Base-by-base conservation (phyloP, 129 eudicot species). In the Ambrosia artemisiifolia region DNA sequence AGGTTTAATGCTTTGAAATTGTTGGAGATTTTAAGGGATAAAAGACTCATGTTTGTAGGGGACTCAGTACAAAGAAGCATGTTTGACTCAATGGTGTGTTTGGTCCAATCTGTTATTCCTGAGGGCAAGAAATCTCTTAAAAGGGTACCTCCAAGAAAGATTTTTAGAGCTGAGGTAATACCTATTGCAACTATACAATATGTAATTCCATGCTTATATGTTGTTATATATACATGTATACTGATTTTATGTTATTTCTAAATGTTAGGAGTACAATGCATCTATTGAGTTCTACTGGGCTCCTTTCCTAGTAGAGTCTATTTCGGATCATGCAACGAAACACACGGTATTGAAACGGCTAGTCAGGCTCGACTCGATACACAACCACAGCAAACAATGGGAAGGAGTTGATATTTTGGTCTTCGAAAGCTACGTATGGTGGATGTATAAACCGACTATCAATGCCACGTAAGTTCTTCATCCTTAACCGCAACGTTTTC, bases 261-360 rank as follows among this genome's bases (percentile, higher is more conserved):
- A 32, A 69, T 75, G 28, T 69, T 73, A 94, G 98, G 99, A 90
- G 19, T 95, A 86, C 80, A 95, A 90, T 71, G 91, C 94, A 61
- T 75, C 97, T 38, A 88, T 95, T 17, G 99, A 95, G 77, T 95
- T 77, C 85, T 95, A 90, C 76, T 95, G 99, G 99, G 97, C 97
- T 63, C 99, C 99, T 7, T 95, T 95, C 80, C 75, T 95, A 33
- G 87, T 88, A 6, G 99, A 95, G 66, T 88, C 99, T 3, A 95
- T 88, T 60, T 95, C 99, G 32, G 97, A 95, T 72, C 95, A 95
- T 56, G 96, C 97, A 46, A 90, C 89, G 4, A 95, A 90, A 36
- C 99, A 95, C 72, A 82, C 97, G 0, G 99, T 95, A 9, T 69
- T 38, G 18, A 86, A 79, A 68, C 86, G 97, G 3, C 67, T 90